These are phyloP conservation scores for Monilinia vaccinii-corymbosi DNA, from an alignment of 2,329 filamentous ascomycete species.

Conservation along the genomic window DNA sequence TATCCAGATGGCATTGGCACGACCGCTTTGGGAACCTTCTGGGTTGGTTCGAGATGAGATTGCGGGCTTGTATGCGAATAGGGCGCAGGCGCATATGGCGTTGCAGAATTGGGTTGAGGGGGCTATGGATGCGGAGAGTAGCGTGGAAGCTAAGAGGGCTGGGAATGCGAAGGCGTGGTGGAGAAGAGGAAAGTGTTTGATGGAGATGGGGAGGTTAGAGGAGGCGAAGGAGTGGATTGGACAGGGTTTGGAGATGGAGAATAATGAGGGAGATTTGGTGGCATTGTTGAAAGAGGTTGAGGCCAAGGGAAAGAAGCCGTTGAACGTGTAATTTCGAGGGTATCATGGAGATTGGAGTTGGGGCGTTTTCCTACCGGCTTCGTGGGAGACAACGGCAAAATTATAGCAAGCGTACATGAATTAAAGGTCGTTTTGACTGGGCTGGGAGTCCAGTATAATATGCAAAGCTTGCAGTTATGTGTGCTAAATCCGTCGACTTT, in stretches of 20 bases:
- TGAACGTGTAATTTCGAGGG: conserved; percentile 4
- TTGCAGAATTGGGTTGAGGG: conserved; percentile 76
- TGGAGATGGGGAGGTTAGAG: conserved; percentile 81
- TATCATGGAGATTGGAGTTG: neutral
- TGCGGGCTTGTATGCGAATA: conserved; percentile 69
- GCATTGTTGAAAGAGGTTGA: conserved; percentile 56
- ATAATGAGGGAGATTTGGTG: conserved; percentile 54
- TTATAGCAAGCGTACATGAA: neutral
- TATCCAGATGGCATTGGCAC: conserved; percentile 74
- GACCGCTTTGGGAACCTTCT: conserved; percentile 82
- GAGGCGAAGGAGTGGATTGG: conserved; percentile 76
- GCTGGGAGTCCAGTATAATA: conserved; percentile 6
- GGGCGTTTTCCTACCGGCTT: neutral
- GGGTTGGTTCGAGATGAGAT: conserved; percentile 80
- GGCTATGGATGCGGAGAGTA: conserved; percentile 77
- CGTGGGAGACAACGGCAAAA: neutral
- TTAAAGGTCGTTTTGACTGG: neutral
- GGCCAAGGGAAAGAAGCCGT: conserved; percentile 29
- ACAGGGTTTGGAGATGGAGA: conserved; percentile 74
- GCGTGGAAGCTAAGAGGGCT: conserved; percentile 75
- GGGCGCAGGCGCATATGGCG: conserved; percentile 84
- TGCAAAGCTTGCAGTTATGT: neutral
- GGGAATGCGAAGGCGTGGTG: conserved; percentile 96
- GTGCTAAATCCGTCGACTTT: neutral
- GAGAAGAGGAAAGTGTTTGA: conserved; percentile 71